Evolutionary conservation across 208 protist genomes (phyloP).

Genomic region (Acanthamoeba sp.): DNA sequence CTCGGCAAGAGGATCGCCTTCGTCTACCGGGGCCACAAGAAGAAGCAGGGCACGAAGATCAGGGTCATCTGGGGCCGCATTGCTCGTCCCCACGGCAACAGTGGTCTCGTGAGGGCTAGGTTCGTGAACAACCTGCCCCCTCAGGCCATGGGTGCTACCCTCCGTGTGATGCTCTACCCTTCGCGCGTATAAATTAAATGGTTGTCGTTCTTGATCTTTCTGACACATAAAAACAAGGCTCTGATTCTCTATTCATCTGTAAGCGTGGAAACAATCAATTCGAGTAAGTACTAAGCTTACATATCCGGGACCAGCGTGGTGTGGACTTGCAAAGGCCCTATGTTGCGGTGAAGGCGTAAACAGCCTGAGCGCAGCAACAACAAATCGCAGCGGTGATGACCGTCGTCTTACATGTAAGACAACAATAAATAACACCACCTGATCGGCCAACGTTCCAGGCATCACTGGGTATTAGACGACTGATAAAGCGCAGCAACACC

Average conservation of each 20-base stretch:
- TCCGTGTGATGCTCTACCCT: slow-evolving; percentile 99
- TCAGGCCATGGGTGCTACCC: slow-evolving; percentile 95
- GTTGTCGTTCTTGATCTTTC: slow-evolving; percentile 29
- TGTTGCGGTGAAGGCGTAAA: no score
- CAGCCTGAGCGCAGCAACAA: no score
- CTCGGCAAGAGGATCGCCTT: slow-evolving; percentile 97
- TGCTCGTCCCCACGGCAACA: slow-evolving; percentile 97
- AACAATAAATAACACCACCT: no score
- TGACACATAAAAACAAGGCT: slow-evolving; percentile 24
- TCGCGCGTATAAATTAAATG: slow-evolving; percentile 95
- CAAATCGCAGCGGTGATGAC: no score
- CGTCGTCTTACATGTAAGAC: no score
- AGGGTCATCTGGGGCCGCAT: slow-evolving; percentile 98
- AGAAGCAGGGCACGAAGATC: slow-evolving; percentile 84
- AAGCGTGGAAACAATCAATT: no score
- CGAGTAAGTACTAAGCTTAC: no score
- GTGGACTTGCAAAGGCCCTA: no score
- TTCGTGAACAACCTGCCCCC: slow-evolving; percentile 97
- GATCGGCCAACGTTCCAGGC: no score
- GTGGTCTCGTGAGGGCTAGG: slow-evolving; percentile 97
- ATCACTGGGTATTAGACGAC: no score
- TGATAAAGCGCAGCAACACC: no score
- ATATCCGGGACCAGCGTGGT: no score
- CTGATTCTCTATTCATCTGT: slow-evolving; percentile 7
- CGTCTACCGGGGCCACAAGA: slow-evolving; percentile 97